Conservation (phyloP, 345 rosid genomes). For the Viola odorata region DNA sequence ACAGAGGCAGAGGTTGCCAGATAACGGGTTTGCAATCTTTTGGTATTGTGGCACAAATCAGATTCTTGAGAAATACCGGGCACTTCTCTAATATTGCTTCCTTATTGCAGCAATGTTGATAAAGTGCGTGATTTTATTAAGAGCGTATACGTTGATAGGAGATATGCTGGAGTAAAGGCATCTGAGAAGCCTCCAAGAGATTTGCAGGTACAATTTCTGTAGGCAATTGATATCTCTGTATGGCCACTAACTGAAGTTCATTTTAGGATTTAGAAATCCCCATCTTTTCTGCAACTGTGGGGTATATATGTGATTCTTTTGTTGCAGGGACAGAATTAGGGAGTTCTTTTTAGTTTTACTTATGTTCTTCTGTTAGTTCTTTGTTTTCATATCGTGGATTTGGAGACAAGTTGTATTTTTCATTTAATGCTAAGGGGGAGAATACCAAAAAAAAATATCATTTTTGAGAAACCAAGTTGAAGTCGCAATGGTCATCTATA, state of each 20-base stretch:
- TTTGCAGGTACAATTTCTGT: conserved; percentile 46
- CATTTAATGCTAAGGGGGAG: too few species aligned
- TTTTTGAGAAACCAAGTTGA: too few species aligned
- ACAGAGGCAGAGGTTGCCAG: conserved; percentile 82
- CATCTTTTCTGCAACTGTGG: too few species aligned
- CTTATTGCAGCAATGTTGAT: conserved; percentile 55
- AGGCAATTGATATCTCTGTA: background rate
- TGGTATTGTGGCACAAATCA: too few species aligned
- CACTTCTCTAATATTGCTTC: conserved; percentile 16
- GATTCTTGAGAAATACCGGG: background rate
- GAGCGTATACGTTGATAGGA: conserved; percentile 69
- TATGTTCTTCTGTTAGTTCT: too few species aligned
- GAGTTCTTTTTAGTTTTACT: too few species aligned
- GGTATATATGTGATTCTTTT: too few species aligned
- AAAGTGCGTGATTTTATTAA: conserved; percentile 85
- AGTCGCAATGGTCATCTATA: too few species aligned
- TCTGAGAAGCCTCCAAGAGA: conserved; percentile 72
- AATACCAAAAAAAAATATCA: background rate
- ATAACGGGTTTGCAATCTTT: conserved; percentile 50
- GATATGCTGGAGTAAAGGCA: conserved; percentile 61
- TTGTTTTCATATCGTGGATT: too few species aligned
- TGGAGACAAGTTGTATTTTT: too few species aligned
- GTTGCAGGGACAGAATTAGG: too few species aligned
- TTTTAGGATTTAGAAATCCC: too few species aligned
- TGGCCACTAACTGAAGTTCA: background rate